A percentile compares a stretch with the other conserved stretches of the same genome.
These are phyloP conservation scores for Cajanus cajan DNA, from an alignment of 306 rosid genomes.

Conservation along the genomic window DNA sequence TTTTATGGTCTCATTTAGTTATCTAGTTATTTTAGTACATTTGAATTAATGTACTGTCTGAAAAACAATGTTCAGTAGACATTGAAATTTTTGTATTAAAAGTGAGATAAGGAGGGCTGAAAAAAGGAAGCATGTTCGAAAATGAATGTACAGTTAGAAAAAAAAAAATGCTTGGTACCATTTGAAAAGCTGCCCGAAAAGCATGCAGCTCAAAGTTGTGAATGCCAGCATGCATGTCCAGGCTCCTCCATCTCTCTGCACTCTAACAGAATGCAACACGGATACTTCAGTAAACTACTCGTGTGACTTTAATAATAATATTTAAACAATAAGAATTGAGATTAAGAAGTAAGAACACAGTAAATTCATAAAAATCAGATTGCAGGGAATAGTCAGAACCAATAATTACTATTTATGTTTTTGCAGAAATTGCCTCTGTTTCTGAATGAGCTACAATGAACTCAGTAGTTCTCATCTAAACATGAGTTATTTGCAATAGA, in stretches of 20 bases:
- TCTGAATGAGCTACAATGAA: conserved; percentile 10
- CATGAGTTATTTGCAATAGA: too few relatives aligned
- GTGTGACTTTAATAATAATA: not conserved
- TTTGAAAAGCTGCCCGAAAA: conserved; percentile 90
- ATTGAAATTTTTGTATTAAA: not conserved
- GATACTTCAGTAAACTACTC: conserved; percentile 1
- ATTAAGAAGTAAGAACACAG: not conserved
- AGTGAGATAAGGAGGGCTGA: not conserved
- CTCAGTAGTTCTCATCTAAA: too few relatives aligned
- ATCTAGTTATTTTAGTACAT: not conserved
- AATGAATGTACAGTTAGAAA: too few relatives aligned
- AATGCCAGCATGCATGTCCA: conserved; percentile 65
- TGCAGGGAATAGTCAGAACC: not conserved
- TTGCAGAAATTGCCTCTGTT: not conserved
- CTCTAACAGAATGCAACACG: conserved; percentile 59
- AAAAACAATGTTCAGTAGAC: conserved; percentile 2
- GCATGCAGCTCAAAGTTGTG: conserved; percentile 89
- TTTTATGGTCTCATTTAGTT: not conserved
- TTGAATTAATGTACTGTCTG: not conserved
- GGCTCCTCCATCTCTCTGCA: conserved; percentile 90
- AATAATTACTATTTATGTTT: not conserved
- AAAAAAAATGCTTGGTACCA: conserved; percentile 46
- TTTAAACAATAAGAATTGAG: not conserved
- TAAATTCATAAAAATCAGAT: not conserved
- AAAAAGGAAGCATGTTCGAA: not conserved